Conservation (phyloP, 2,329 filamentous ascomycete species). For the Ophiostoma populinum region DNA sequence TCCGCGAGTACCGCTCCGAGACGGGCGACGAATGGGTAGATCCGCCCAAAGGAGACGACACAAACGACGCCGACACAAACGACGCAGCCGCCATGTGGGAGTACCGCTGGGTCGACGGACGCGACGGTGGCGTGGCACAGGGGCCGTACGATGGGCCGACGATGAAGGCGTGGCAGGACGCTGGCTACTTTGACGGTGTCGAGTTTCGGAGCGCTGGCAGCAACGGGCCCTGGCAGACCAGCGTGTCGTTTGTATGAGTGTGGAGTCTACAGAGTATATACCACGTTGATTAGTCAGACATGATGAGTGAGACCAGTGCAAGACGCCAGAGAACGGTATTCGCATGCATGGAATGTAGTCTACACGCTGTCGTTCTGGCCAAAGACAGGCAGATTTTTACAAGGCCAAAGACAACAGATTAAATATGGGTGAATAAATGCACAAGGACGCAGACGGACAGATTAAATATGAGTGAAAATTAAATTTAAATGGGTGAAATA, state of each 20-base stretch:
- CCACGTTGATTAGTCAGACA: too few relatives aligned
- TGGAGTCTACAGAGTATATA: neutral
- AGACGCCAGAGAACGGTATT: too few relatives aligned
- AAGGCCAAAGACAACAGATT: too few relatives aligned
- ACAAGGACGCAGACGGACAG: too few relatives aligned
- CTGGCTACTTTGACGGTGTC: constrained; percentile 87
- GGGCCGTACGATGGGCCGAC: constrained; percentile 72
- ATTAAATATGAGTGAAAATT: too few relatives aligned
- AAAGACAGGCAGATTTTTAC: too few relatives aligned
- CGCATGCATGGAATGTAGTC: too few relatives aligned
- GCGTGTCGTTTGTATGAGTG: constrained; percentile 18
- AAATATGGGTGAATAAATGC: too few relatives aligned
- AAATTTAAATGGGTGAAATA: too few relatives aligned
- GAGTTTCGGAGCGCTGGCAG: constrained; percentile 51
- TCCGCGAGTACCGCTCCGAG: constrained; percentile 68
- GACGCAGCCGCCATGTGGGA: constrained; percentile 48
- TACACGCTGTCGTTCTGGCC: too few relatives aligned
- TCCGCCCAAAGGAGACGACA: constrained; percentile 11
- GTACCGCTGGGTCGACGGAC: constrained; percentile 79
- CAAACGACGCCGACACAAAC: constrained; percentile 4
- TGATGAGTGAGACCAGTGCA: too few relatives aligned
- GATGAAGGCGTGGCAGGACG: constrained; percentile 83
- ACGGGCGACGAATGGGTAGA: constrained; percentile 71
- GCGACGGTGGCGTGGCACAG: constrained; percentile 62
- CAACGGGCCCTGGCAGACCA: constrained; percentile 34